phyloP scores from a whole-genome alignment of 495 filamentous ascomycete species.

The Penicillium angulare region DNA sequence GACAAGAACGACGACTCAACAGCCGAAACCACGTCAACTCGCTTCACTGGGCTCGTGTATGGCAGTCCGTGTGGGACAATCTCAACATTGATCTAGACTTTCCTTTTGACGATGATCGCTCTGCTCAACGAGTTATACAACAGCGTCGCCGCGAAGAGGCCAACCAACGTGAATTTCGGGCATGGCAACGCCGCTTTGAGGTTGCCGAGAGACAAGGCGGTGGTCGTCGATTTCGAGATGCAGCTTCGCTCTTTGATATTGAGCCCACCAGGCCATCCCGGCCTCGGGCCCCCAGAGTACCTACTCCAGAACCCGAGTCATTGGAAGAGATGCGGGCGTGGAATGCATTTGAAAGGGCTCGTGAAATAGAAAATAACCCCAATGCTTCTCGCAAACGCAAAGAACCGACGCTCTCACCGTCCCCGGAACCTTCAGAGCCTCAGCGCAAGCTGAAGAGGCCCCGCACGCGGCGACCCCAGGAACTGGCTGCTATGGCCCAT shows the following conservation, averaged over 20 bases:
- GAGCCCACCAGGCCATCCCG: slow-evolving; percentile 46
- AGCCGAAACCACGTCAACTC: slow-evolving; percentile 45
- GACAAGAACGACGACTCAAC: slow-evolving; percentile 44
- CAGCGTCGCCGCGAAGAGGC: slow-evolving; percentile 58
- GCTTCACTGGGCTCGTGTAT: slow-evolving; percentile 63
- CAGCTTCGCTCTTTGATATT: slow-evolving; percentile 51
- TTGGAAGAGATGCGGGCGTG: slow-evolving; percentile 80
- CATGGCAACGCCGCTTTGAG: slow-evolving; percentile 76
- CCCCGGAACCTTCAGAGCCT: slow-evolving; percentile 58
- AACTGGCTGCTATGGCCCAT: slow-evolving; percentile 42
- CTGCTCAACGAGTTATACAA: slow-evolving; percentile 44
- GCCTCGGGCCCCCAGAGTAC: slow-evolving; percentile 42
- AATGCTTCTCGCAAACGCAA: slow-evolving; percentile 68
- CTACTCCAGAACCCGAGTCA: slow-evolving; percentile 62
- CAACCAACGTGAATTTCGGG: slow-evolving; percentile 64
- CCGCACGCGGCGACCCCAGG: slow-evolving; percentile 59
- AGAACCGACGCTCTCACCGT: slow-evolving; percentile 72
- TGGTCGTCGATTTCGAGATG: slow-evolving; percentile 66
- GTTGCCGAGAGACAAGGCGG: slow-evolving; percentile 79
- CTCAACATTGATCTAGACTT: slow-evolving; percentile 84
- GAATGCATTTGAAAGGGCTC: slow-evolving; percentile 83
- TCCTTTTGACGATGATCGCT: slow-evolving; percentile 74
- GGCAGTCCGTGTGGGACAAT: slow-evolving; percentile 63
- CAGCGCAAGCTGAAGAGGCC: slow-evolving; percentile 83
- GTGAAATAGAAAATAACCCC: slow-evolving; percentile 60